phyloP scores from a whole-genome alignment of 169 alveolate genomes.

The Neospora caninum region DNA sequence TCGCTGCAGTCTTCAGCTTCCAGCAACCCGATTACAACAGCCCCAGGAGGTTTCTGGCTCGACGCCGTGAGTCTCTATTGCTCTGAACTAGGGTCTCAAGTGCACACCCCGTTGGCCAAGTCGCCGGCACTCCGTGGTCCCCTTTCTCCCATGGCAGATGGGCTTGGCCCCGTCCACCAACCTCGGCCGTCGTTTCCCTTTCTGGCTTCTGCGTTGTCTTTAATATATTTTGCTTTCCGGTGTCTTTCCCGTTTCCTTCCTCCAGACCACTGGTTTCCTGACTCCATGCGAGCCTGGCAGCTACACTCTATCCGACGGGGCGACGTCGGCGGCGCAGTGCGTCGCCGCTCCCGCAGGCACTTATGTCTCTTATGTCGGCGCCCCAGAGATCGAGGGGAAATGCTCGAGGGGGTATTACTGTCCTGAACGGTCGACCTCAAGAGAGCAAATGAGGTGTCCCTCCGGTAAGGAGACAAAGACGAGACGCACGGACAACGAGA shows the following conservation, averaged over 20 bases:
- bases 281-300: background rate
- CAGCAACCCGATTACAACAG: background rate
- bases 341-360: background rate
- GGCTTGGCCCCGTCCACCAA: too few relatives aligned
- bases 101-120: background rate
- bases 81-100: background rate
- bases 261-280: background rate
- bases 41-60: constrained; percentile 5
- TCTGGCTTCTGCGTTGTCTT: background rate
- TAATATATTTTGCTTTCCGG: background rate
- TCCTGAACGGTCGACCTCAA: constrained; percentile 45
- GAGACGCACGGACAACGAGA: background rate
- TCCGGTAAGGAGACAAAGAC: background rate
- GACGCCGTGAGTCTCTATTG: background rate
- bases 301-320: background rate
- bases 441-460: background rate
- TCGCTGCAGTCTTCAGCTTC: background rate
- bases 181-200: too few relatives aligned
- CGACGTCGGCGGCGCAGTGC: background rate
- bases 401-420: constrained; percentile 73
- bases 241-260: background rate
- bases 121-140: too few relatives aligned
- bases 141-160: too few relatives aligned
- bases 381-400: constrained; percentile 49
- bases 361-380: background rate